Conservation (phyloP, 768 basidiomycete species). For the Auriscalpium orientale region DNA sequence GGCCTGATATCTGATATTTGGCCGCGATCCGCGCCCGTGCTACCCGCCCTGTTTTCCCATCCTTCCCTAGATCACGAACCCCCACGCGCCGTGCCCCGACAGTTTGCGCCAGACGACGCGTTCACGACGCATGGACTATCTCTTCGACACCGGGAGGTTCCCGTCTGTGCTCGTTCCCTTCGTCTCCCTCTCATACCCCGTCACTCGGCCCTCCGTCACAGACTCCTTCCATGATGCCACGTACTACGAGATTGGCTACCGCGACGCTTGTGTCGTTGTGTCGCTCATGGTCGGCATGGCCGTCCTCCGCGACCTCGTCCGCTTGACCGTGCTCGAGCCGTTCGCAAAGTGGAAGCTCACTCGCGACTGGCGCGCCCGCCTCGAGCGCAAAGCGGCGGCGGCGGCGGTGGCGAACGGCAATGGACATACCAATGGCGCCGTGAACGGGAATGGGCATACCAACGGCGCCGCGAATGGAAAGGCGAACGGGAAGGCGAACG, state of each 20-base stretch:
- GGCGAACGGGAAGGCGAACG: conserved; percentile 27
- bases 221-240: conserved; percentile 67
- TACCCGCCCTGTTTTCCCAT: background rate
- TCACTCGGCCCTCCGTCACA: conserved; percentile 41
- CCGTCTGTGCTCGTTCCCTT: conserved; percentile 56
- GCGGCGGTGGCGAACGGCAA: background rate
- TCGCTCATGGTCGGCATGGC: conserved; percentile 85
- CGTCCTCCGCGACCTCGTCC: conserved; percentile 69
- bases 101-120: conserved; percentile 13
- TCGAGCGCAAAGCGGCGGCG: conserved; percentile 12
- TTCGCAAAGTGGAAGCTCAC: conserved; percentile 73
- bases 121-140: conserved; percentile 13
- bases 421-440: conserved; percentile 11
- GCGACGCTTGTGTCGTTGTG: conserved; percentile 74
- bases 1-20: background rate
- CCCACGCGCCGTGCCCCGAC: background rate
- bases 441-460: conserved; percentile 15
- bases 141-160: conserved; percentile 22
- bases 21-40: background rate
- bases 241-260: conserved; percentile 67
- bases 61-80: background rate
- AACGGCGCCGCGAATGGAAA: conserved; percentile 19
- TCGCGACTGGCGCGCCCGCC: conserved; percentile 35
- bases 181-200: conserved; percentile 67
- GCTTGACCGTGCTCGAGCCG: conserved; percentile 71